phyloP scores from a whole-genome alignment of 2,329 filamentous ascomycete genomes.

The Apiospora rasikravindrae region DNA sequence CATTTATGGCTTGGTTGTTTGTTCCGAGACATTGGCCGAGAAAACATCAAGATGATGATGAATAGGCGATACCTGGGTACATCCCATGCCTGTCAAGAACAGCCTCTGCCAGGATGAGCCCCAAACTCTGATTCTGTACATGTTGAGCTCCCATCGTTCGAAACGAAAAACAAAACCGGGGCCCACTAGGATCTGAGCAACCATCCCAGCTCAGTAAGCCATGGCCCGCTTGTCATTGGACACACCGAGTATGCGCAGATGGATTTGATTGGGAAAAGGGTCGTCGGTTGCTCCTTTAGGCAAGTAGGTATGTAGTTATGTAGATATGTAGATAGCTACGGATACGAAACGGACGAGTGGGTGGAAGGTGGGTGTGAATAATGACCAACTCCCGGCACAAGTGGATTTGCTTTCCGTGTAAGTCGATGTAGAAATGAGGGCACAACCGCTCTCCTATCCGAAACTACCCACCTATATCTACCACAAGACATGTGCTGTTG shows the following conservation, averaged over 20 bases:
- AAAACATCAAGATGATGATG: neutral
- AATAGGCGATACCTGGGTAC: neutral
- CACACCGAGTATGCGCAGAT: neutral
- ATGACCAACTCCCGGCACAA: slow-evolving; percentile 1
- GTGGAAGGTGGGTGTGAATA: slow-evolving; percentile 14
- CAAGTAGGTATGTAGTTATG: neutral
- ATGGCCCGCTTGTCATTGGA: neutral
- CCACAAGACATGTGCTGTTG: neutral
- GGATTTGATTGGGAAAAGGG: neutral
- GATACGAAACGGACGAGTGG: neutral
- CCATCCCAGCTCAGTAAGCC: slow-evolving; percentile 9
- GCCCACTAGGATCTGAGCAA: slow-evolving; percentile 6
- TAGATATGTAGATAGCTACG: neutral
- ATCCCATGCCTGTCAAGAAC: slow-evolving; percentile 10
- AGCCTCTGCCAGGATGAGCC: slow-evolving; percentile 15
- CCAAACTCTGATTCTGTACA: slow-evolving; percentile 12
- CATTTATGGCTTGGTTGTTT: slow-evolving; percentile 4
- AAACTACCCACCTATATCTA: neutral
- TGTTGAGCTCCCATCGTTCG: slow-evolving; percentile 5
- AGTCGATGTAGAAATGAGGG: neutral
- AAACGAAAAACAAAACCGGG: slow-evolving; percentile 13
- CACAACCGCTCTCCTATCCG: neutral
- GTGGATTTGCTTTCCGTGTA: neutral
- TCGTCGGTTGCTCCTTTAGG: neutral
- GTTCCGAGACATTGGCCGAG: neutral